A percentile compares a stretch with the other conserved stretches of the same genome.
Conservation (phyloP, 192 early-diverging fungal species). For the Coemansia sp. region DNA sequence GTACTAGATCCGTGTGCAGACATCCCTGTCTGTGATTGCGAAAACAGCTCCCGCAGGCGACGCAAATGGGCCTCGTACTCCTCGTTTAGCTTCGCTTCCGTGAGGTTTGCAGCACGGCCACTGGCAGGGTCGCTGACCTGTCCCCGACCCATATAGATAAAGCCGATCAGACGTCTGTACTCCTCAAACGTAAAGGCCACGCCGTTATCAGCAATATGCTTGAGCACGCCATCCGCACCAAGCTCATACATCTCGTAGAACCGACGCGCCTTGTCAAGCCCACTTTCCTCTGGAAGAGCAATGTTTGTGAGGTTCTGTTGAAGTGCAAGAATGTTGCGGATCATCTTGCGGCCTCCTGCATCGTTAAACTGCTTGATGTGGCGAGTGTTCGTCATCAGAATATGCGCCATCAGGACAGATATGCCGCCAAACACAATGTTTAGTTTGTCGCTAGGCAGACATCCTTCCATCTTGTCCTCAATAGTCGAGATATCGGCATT, state of each 20-base stretch:
- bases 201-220: constrained; percentile 61
- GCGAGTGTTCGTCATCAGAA: constrained; percentile 66
- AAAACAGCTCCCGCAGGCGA: constrained; percentile 36
- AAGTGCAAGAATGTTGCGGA: constrained; percentile 79
- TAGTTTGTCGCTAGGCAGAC: constrained; percentile 64
- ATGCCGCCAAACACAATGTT: constrained; percentile 84
- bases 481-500: constrained; percentile 76
- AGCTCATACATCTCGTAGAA: constrained; percentile 77
- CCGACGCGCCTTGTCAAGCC: constrained; percentile 65
- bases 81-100: constrained; percentile 28
- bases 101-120: constrained; percentile 30
- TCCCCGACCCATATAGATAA: constrained; percentile 60
- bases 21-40: constrained; percentile 12
- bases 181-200: constrained; percentile 75
- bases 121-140: constrained; percentile 21
- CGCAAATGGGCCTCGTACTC: constrained; percentile 38
- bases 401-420: constrained; percentile 69
- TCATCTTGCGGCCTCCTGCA: constrained; percentile 74
- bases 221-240: constrained; percentile 61
- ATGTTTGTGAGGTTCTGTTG: constrained; percentile 90
- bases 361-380: constrained; percentile 69
- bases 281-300: constrained; percentile 61
- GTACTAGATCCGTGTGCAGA: background rate
- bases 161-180: constrained; percentile 71
- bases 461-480: constrained; percentile 70